Evolutionary conservation across 2,329 filamentous ascomycete genomes (phyloP), one percentile per base, ranked within the genome.

Genomic region (Ilyonectria robusta): DNA sequence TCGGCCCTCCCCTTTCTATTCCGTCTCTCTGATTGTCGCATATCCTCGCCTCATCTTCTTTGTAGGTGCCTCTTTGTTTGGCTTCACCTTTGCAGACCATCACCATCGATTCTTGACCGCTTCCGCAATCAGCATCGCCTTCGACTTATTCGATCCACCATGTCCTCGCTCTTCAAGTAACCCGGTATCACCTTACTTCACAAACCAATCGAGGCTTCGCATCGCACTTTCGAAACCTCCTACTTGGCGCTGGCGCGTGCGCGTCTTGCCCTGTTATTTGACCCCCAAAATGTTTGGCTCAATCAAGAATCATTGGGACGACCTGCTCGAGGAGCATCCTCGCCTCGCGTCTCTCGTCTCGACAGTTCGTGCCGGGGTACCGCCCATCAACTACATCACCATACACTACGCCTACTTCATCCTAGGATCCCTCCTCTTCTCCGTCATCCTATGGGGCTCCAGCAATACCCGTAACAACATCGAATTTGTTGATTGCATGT

Each of bases 321-420:
- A 68, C 29, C 54, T 75, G 48, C 65, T 70, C 23, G 61, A 74
- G 37, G 69, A 77, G 31, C 71, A 75, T 46, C 65, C 68, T 15
- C 59, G 60, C 29, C 44, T 76, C 8, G 50, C 62, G 40, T 44
- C 64, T 2, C 31, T 62, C 17, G 60, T 66, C 21, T 47, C 50
- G 9, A 44, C 54, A 13, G 21, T 63, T 19, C 58, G 59, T 23
- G 50, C 37, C 26, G 46, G 65, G 44, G 53, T 84, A 9, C 84
- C 84, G 10, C 81, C 84, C 5, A 77, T 89, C 67, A 91, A 90
- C 71, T 92, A 88, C 76, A 87, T 91, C 72, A 89, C 87, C 2
- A 73, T 93, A 6, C 91, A 93, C 76, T 92, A 92, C 79, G 77
- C 84, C 57, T 93, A 93, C 79, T 93, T 93, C 76, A 83, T 91